phyloP scores from a whole-genome alignment of 2,329 filamentous ascomycete species.

The Penicillium oxalicum region DNA sequence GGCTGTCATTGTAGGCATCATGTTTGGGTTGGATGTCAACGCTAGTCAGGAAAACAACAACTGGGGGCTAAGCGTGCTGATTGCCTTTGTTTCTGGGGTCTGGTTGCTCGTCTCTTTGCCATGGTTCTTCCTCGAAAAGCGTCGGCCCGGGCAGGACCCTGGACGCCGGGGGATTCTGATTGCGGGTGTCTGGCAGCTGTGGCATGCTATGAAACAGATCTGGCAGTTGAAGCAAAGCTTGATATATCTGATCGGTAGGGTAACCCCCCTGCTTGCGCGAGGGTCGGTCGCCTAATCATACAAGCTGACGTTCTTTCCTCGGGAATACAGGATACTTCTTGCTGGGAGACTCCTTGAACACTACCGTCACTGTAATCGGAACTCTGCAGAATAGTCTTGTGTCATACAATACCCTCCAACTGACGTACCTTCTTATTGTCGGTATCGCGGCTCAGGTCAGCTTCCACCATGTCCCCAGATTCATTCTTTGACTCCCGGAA shows the following conservation, averaged over 20 bases:
- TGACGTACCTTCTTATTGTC: conserved; percentile 62
- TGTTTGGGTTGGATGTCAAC: conserved; percentile 57
- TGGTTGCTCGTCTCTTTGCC: conserved; percentile 60
- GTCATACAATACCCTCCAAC: conserved; percentile 57
- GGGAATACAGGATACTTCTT: conserved; percentile 53
- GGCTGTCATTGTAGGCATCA: conserved; percentile 59
- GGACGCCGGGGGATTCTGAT: conserved; percentile 46
- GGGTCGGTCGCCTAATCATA: not conserved
- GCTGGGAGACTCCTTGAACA: conserved; percentile 64
- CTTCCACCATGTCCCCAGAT: not conserved
- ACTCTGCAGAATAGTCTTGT: conserved; percentile 62
- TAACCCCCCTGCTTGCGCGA: no score
- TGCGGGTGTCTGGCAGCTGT: conserved; percentile 58
- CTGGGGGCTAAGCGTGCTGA: conserved; percentile 59
- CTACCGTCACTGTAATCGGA: conserved; percentile 61
- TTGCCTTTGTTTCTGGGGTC: conserved; percentile 59
- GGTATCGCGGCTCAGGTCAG: conserved; percentile 57
- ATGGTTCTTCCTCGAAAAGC: conserved; percentile 62
- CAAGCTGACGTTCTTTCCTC: not conserved
- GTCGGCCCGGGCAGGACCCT: conserved; percentile 53
- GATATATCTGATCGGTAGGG: conserved; percentile 55
- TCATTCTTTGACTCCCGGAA: no score
- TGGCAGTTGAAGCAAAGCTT: conserved; percentile 61
- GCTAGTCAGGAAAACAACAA: conserved; percentile 57
- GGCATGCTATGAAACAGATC: conserved; percentile 53